Evolutionary conservation across 2,329 filamentous ascomycete genomes (phyloP).

Genomic region (Exophiala sp.): DNA sequence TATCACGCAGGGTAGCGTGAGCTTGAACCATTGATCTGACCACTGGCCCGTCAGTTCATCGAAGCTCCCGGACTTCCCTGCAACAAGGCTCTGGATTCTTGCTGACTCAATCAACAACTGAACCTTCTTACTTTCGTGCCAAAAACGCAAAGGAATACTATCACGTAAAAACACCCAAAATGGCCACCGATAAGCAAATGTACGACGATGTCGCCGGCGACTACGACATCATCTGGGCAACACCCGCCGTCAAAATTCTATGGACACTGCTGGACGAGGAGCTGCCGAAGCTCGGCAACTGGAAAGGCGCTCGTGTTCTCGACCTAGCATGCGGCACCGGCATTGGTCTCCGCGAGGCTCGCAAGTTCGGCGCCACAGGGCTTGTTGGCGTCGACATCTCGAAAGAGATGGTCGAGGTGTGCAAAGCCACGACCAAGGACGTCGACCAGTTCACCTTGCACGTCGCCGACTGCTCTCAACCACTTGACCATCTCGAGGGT

Average conservation of each 20-base stretch:
- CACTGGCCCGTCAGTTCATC: no score
- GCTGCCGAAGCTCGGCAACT: slow-evolving; percentile 5
- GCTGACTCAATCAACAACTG: no score
- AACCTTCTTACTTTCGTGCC: no score
- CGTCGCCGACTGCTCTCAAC: slow-evolving; percentile 30
- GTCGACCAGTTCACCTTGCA: slow-evolving; percentile 15
- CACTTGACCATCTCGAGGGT: slow-evolving; percentile 18
- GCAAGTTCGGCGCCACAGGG: slow-evolving; percentile 32
- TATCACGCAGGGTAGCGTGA: no score
- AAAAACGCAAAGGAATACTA: no score
- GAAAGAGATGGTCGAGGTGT: slow-evolving; percentile 32
- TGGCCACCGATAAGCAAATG: slow-evolving; percentile 6
- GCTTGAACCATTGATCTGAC: no score
- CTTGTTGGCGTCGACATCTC: slow-evolving; percentile 37
- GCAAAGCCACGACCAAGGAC: slow-evolving; percentile 13
- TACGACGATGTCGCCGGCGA: slow-evolving; percentile 8
- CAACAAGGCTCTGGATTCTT: no score
- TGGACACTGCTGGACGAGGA: slow-evolving; percentile 3
- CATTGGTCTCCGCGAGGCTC: slow-evolving; percentile 31
- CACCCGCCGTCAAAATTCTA: slow-evolving; percentile 3
- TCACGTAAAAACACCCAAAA: background rate
- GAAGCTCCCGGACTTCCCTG: no score
- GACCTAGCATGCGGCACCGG: slow-evolving; percentile 40
- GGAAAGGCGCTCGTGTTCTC: slow-evolving; percentile 27
- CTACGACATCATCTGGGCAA: slow-evolving; percentile 10